A percentile compares a stretch with the other conserved stretches of the same genome.
These are phyloP conservation scores for Trypanosoma scelopori DNA, from an alignment of 208 protist species.

Conservation along the genomic window DNA sequence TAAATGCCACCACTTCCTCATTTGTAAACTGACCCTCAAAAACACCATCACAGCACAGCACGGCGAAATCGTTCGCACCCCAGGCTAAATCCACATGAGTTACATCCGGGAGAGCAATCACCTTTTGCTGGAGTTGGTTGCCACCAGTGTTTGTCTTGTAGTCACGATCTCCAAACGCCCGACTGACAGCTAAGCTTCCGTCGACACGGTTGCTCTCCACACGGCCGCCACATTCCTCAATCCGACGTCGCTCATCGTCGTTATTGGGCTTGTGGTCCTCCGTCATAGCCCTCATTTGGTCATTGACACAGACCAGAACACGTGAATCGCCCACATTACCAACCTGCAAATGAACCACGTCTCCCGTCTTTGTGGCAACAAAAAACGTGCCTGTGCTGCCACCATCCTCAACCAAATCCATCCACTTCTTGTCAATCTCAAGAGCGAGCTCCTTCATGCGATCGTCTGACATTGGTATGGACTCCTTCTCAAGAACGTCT, in stretches of 20 bases:
- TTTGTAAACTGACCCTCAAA: slow-evolving; percentile 92
- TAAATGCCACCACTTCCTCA: slow-evolving; percentile 87
- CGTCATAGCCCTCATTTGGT: slow-evolving; percentile 81
- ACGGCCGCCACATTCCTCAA: slow-evolving; percentile 88
- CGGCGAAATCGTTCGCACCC: slow-evolving; percentile 72
- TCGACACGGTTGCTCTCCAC: slow-evolving; percentile 93
- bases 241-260: slow-evolving; percentile 78
- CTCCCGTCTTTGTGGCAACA: slow-evolving; percentile 64
- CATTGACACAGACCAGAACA: slow-evolving; percentile 85
- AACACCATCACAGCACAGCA: slow-evolving; percentile 93
- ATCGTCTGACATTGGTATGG: slow-evolving; percentile 78
- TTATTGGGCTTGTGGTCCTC: slow-evolving; percentile 95
- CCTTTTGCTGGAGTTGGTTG: slow-evolving; percentile 82
- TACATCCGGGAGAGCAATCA: slow-evolving; percentile 89
- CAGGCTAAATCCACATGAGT: slow-evolving; percentile 73
- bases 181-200: slow-evolving; percentile 92
- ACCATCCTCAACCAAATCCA: slow-evolving; percentile 64
- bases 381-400: slow-evolving; percentile 92
- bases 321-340: slow-evolving; percentile 93
- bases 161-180: slow-evolving; percentile 93
- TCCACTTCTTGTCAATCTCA: slow-evolving; percentile 83
- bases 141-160: slow-evolving; percentile 84
- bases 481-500: slow-evolving; percentile 58
- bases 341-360: slow-evolving; percentile 82
- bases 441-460: slow-evolving; percentile 82